Evolutionary conservation across 306 rosid genomes (phyloP).

Genomic region (Biancaea sappan): DNA sequence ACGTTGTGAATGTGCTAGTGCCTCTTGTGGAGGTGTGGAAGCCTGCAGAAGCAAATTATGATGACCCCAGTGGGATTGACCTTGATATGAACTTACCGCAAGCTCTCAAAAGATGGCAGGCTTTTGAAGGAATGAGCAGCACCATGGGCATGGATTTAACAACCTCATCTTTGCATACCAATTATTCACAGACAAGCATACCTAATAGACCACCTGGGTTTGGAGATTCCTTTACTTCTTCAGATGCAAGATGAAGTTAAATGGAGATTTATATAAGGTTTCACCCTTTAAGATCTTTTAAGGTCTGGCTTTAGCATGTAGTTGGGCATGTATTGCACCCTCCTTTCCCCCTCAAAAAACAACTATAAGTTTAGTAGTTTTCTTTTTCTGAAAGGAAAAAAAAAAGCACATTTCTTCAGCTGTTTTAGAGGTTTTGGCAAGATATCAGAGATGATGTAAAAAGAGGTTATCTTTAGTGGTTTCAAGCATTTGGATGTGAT

Average conservation of each 20-base stretch:
- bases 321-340: not conserved
- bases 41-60: conserved; percentile 53
- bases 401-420: not conserved
- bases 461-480: not conserved
- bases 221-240: conserved; percentile 55
- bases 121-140: conserved; percentile 47
- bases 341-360: not conserved
- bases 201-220: conserved; percentile 54
- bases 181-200: conserved; percentile 66
- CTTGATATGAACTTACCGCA: conserved; percentile 63
- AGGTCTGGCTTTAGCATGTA: too few relatives aligned
- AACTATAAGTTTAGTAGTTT: not conserved
- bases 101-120: conserved; percentile 74
- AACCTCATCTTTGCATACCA: conserved; percentile 31
- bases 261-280: not conserved
- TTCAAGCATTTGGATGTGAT: not conserved
- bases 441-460: conserved; percentile 3
- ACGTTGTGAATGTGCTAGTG: conserved; percentile 72
- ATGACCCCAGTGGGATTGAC: conserved; percentile 57
- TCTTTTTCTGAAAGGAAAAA: not conserved
- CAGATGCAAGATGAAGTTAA: conserved; percentile 49
- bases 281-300: too few relatives aligned
- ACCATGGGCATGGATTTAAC: conserved; percentile 12
- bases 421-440: conserved; percentile 4
- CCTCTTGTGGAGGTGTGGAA: conserved; percentile 83